Conservation (phyloP, 768 basidiomycete species). For the Rhodotorula paludigena region DNA sequence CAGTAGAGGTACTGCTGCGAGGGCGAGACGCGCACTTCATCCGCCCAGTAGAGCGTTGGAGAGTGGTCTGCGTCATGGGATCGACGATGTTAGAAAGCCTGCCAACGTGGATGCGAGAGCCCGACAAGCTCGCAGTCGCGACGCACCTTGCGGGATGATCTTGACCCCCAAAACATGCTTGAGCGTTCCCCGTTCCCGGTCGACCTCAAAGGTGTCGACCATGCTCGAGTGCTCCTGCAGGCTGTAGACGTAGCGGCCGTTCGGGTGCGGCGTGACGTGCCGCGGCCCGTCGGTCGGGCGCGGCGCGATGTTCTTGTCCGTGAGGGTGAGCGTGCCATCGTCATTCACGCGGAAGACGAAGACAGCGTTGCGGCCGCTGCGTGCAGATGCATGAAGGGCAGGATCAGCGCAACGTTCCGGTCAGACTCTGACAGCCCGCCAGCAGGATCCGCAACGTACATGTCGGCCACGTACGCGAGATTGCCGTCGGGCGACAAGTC, state of each 20-base stretch:
- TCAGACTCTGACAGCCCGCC: background rate
- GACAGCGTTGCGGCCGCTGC: constrained; percentile 43
- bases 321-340: constrained; percentile 21
- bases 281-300: constrained; percentile 42
- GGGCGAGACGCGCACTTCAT: constrained; percentile 38
- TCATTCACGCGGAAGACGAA: constrained; percentile 40
- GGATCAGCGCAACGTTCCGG: too few species aligned
- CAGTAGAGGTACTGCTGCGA: constrained; percentile 37
- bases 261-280: constrained; percentile 43
- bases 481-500: constrained; percentile 43
- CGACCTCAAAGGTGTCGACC: constrained; percentile 31
- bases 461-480: constrained; percentile 43
- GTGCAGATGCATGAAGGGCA: too few species aligned
- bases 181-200: constrained; percentile 18
- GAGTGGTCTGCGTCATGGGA: constrained; percentile 18
- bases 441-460: constrained; percentile 31
- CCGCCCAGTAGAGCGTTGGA: constrained; percentile 37
- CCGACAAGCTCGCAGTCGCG: background rate
- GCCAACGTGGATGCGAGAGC: background rate
- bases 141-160: constrained; percentile 36
- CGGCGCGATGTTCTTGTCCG: constrained; percentile 37
- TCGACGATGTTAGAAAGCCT: too few species aligned
- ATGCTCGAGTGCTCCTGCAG: constrained; percentile 44
- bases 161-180: constrained; percentile 32
- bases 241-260: constrained; percentile 41